Evolutionary conservation across 2,329 filamentous ascomycete species (phyloP).

Genomic region (Nemania abortiva): DNA sequence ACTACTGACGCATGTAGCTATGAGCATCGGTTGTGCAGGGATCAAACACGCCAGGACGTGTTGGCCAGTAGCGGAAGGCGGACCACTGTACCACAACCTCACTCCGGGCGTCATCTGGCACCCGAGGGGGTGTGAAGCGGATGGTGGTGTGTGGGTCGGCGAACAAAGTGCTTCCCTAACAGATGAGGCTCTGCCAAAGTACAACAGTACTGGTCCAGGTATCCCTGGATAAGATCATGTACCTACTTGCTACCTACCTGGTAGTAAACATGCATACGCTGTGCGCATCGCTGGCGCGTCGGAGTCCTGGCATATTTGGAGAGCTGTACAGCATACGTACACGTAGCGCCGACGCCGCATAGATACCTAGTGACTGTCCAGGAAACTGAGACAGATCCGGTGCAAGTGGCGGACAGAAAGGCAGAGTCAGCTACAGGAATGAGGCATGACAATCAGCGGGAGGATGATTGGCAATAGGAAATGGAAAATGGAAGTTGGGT

Average conservation of each 20-base stretch:
- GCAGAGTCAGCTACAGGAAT: background rate
- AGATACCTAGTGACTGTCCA: background rate
- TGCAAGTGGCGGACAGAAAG: slow-evolving; percentile 14
- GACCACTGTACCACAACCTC: slow-evolving; percentile 31
- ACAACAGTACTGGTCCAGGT: slow-evolving; percentile 9
- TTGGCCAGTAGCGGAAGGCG: slow-evolving; percentile 33
- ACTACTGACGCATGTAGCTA: background rate
- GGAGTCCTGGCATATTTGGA: slow-evolving; percentile 4
- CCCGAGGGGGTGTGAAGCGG: slow-evolving; percentile 40
- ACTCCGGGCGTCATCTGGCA: slow-evolving; percentile 18
- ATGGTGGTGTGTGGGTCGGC: slow-evolving; percentile 19
- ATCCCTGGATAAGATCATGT: background rate
- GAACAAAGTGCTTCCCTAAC: slow-evolving; percentile 39
- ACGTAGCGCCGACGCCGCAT: background rate
- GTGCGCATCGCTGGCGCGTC: background rate
- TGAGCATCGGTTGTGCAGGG: background rate
- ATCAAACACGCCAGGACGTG: background rate
- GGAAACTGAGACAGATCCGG: background rate
- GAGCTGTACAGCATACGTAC: background rate
- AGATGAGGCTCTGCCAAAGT: slow-evolving; percentile 49
- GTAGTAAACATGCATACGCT: background rate
- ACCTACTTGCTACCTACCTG: background rate
- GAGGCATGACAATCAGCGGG: slow-evolving; percentile 10
- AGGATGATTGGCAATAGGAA: slow-evolving; percentile 22
- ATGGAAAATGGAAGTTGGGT: background rate